Evolutionary conservation across 768 basidiomycete genomes (phyloP).

Genomic region (Macrocybe gigantea): DNA sequence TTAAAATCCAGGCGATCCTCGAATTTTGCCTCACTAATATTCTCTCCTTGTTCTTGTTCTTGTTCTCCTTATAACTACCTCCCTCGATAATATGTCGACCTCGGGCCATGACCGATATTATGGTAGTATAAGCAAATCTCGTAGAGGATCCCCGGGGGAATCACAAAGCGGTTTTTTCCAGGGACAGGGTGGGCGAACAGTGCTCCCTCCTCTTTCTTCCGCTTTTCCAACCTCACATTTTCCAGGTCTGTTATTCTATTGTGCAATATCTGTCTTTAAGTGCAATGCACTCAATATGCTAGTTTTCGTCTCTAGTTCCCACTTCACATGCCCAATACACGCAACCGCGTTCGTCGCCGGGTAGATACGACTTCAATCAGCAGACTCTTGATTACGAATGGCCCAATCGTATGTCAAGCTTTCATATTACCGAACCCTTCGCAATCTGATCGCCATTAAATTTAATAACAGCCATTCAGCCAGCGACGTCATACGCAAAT

Average conservation of each 20-base stretch:
- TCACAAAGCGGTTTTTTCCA: slow-evolving; percentile 65
- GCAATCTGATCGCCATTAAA: slow-evolving; percentile 25
- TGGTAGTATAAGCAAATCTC: slow-evolving; percentile 55
- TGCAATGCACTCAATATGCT: slow-evolving; percentile 53
- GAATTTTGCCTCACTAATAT: slow-evolving; percentile 48
- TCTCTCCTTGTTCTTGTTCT: slow-evolving; percentile 41
- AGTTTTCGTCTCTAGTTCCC: slow-evolving; percentile 54
- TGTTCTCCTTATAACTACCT: slow-evolving; percentile 53
- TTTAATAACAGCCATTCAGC: slow-evolving; percentile 38
- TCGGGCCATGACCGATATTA: slow-evolving; percentile 70
- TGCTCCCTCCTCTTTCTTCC: slow-evolving; percentile 81
- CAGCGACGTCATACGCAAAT: slow-evolving; percentile 38
- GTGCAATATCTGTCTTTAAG: slow-evolving; percentile 31
- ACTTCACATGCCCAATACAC: slow-evolving; percentile 52
- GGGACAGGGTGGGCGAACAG: slow-evolving; percentile 86
- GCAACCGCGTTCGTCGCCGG: slow-evolving; percentile 60
- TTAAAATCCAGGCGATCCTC: slow-evolving; percentile 40
- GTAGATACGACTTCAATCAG: slow-evolving; percentile 51
- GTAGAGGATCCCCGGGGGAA: slow-evolving; percentile 67
- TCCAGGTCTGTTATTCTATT: slow-evolving; percentile 74
- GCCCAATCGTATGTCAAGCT: slow-evolving; percentile 31
- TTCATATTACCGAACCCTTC: slow-evolving; percentile 4
- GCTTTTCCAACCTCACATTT: slow-evolving; percentile 85
- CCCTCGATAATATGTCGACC: slow-evolving; percentile 62
- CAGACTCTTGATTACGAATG: slow-evolving; percentile 44